Evolutionary conservation across 1,139 yeast genomes (phyloP), one percentile per base, ranked within the genome.

Genomic region (Saccharomycopsis phalli): DNA sequence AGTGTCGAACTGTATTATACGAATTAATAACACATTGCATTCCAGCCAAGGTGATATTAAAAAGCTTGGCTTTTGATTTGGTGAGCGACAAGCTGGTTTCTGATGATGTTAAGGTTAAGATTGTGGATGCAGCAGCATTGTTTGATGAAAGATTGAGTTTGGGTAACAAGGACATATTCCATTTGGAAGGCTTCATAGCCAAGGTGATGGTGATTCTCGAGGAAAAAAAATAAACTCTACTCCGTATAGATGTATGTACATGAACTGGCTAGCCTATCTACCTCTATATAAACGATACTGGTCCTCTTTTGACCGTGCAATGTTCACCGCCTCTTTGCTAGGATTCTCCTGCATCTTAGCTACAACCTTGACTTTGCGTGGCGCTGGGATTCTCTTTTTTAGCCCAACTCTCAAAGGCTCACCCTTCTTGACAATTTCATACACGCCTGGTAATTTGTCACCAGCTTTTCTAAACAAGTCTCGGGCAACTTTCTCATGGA

Each of bases 391-490:
- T 14, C 61, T 47, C 22, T 52, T 47, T 52, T 54, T 74, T 41
- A 86, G 66, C 29, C 96, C 88, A 10, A 81, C 80, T 64, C 94
- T 75, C 28, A 87, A 74, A 45, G 72, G 66, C 8, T 83, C 72
- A 14, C 71, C 74, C 42, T 67, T 71, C 37, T 79, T 76, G 41
- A 91, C 77, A 54, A 91, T 81, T 61, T 91, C 97, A 62, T 81
- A 87, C 37, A 76, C 71, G 8, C 98, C 97, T 0, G 99, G 98
- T 44, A 91, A 69, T 60, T 88, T 91, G 50, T 80, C 88, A 27
- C 93, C 81, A 2, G 96, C 96, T 58, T 86, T 83, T 59, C 95
- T 74, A 54, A 91, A 73, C 1, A 95, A 94, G 53, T 91, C 96
- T 54, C 84, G 74, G 19, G 96, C 97, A 25, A 86, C 83, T 52